Percentiles rank a stretch among this genome's conserved stretches.
Conservation (phyloP, 2,329 filamentous ascomycete species). For the Stagonosporopsis cucurbitacearum region DNA sequence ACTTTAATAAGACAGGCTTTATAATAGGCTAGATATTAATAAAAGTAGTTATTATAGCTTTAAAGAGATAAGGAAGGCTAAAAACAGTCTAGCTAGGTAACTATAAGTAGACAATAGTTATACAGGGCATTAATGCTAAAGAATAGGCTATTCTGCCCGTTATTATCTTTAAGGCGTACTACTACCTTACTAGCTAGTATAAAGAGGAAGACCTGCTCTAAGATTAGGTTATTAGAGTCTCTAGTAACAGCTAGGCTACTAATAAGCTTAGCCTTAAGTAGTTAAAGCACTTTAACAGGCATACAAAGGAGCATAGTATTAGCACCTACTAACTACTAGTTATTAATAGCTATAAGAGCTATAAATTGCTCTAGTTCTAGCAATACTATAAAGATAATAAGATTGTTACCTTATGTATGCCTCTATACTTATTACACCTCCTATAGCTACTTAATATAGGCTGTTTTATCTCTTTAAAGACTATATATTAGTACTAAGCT, state of each 20-base stretch:
- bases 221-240: no score
- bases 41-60: neutral
- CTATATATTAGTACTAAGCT: neutral
- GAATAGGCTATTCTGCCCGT: neutral
- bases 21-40: constrained; percentile 3
- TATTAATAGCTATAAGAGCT: constrained; percentile 14
- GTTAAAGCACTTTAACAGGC: neutral
- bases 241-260: neutral
- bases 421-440: no score
- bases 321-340: neutral
- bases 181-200: neutral
- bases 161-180: no score
- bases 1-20: neutral
- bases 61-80: no score
- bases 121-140: neutral
- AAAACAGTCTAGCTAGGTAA: neutral
- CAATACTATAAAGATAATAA: neutral
- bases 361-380: neutral
- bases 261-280: neutral
- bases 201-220: neutral
- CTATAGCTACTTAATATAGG: neutral
- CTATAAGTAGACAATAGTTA: neutral
- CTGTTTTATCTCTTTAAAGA: neutral
- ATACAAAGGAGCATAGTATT: neutral
- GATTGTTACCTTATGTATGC: neutral